phyloP scores from a whole-genome alignment of 169 alveolate species.

The Eimeria necatrix region DNA sequence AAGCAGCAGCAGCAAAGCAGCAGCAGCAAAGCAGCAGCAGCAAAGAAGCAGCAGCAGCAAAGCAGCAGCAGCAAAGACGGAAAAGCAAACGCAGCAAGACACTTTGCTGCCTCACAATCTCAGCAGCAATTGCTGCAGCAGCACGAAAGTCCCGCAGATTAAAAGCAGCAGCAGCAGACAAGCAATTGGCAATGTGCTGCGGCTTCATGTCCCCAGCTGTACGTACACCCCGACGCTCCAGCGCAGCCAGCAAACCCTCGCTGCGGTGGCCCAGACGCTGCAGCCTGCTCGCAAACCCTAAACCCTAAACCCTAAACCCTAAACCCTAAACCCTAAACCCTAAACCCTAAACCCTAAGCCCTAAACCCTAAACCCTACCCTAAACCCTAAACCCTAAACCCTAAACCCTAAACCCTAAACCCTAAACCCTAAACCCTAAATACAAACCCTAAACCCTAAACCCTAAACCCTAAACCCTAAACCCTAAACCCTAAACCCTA shows the following conservation, averaged over 20 bases:
- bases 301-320: constrained; percentile 6
- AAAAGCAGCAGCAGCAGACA: neutral
- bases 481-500: neutral
- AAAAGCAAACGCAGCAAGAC: neutral
- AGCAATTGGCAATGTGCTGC: neutral
- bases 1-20: neutral
- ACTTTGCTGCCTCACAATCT: neutral
- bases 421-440: too few relatives aligned
- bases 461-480: neutral
- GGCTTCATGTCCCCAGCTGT: neutral
- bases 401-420: too few relatives aligned
- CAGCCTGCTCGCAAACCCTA: neutral
- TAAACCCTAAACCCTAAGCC: neutral
- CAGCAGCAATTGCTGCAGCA: neutral
- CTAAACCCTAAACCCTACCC: neutral
- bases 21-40: neutral
- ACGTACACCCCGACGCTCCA: neutral
- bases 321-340: constrained; percentile 1
- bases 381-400: too few relatives aligned
- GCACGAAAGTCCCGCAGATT: neutral
- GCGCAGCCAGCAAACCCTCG: neutral
- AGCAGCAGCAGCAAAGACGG: neutral
- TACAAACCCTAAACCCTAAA: neutral
- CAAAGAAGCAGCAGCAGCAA: neutral
- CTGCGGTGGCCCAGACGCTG: neutral